Conservation (phyloP, 495 filamentous ascomycete species). For the Lasiosphaeria hispida region DNA sequence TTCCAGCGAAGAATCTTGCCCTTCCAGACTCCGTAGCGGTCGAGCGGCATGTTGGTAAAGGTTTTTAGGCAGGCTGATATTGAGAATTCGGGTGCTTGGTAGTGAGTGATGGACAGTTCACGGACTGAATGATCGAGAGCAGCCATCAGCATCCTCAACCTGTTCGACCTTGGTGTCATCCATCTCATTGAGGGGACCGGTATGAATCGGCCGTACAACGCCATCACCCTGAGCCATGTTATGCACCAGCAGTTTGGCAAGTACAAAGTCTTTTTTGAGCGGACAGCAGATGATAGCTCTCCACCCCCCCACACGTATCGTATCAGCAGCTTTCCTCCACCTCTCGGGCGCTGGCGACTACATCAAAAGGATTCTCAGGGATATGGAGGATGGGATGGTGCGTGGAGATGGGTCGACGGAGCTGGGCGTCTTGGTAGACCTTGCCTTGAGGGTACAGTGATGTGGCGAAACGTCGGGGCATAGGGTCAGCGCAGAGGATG, state of each 20-base stretch:
- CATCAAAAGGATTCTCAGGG: conserved; percentile 22
- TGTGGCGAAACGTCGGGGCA: too few species aligned
- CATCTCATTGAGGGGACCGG: conserved; percentile 17
- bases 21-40: too few species aligned
- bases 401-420: conserved; percentile 14
- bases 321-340: conserved; percentile 21
- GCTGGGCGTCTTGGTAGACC: conserved; percentile 7
- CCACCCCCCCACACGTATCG: background rate
- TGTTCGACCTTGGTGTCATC: conserved; percentile 19
- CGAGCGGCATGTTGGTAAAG: too few species aligned
- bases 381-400: conserved; percentile 19
- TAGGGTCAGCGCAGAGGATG: too few species aligned
- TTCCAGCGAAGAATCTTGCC: too few species aligned
- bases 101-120: too few species aligned
- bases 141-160: background rate
- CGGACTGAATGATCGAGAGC: background rate
- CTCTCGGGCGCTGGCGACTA: conserved; percentile 28
- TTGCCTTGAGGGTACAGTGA: conserved; percentile 5
- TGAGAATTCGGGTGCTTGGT: too few species aligned
- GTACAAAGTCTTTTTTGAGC: conserved; percentile 15
- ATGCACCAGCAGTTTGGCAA: conserved; percentile 16
- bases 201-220: conserved; percentile 16
- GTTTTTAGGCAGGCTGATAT: too few species aligned
- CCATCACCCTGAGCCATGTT: conserved; percentile 13
- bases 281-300: conserved; percentile 20